Evolutionary conservation across 1,284 basidiomycete species (phyloP), one percentile per base, ranked within the genome.

Genomic region (Papiliotrema terrestris): DNA sequence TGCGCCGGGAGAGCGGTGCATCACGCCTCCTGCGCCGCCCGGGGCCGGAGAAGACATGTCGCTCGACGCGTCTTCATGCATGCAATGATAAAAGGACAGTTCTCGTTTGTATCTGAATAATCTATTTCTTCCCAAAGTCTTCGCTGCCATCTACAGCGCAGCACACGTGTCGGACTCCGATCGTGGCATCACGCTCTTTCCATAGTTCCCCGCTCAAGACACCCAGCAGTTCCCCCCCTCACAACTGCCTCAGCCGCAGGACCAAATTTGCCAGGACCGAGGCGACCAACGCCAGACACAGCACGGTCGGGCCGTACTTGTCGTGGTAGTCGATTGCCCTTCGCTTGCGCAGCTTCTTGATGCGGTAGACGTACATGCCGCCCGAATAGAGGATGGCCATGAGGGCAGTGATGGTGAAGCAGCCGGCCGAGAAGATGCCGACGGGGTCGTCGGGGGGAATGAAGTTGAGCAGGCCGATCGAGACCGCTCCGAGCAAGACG

Each of bases 351-450:
- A 98, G 82, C 63, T 84, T 85, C 54, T 83, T 69, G 13, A 91
- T 87, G 49, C 95, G 86, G 73, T 86, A 88, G n/a, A 91, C 82
- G 74, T 95, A 98, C 65, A 95, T 88, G 55, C 83, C 82, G 2
- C 88, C 89, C 1, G 88, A 84, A 77, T 98, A 98, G 17, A 87
- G 85, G 63, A 98, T 91, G 2, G 92, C 84, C 46, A 91, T 75
- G n/a, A 98, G 82, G 15, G 96, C 89, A 8, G 89, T 85, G 53
- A 93, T 74, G 0, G 94, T 97, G 80, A 98, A 98, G 55, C 91
- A 79, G 13, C 83, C 82, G 9, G 93, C 89, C 58, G 88, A 87
- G 68, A 95, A 84, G 41, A 96, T 81, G 5, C 92, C 93, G 8
- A 81, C 81, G 17, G 80, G 77, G 75, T 97, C 93, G 20, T 84